phyloP scores from a whole-genome alignment of 1,284 basidiomycete species.

The Trametes polyzona region DNA sequence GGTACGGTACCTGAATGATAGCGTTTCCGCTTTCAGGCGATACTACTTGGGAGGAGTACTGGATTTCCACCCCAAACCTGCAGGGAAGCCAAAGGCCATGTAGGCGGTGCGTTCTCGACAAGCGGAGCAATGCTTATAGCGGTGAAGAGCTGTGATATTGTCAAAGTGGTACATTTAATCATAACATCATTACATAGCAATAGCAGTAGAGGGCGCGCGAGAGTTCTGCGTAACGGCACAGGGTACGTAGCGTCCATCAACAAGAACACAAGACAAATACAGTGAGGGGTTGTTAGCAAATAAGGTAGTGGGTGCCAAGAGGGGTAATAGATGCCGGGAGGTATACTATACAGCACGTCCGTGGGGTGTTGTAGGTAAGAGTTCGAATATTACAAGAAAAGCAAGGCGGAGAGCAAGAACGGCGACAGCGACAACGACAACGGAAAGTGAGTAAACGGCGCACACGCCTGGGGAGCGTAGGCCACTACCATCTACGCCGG shows the following conservation, averaged over 20 bases:
- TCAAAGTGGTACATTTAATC: slow-evolving; percentile 3
- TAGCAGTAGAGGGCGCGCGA: neutral
- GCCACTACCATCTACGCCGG: slow-evolving; percentile 17
- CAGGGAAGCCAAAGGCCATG: no score
- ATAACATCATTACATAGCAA: neutral
- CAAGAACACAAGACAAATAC: neutral
- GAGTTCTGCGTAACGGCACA: neutral
- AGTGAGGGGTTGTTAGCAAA: neutral
- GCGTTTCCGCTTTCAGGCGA: no score
- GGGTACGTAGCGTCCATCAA: neutral
- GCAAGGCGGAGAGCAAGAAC: slow-evolving; percentile 1
- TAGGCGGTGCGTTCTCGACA: no score
- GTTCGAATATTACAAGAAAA: neutral
- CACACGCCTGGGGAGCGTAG: neutral
- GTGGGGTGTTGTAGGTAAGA: neutral
- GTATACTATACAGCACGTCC: neutral
- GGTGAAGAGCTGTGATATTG: neutral
- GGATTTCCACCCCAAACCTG: no score
- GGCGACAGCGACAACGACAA: slow-evolving; percentile 7
- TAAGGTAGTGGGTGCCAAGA: neutral
- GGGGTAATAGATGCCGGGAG: neutral
- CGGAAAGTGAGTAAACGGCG: neutral
- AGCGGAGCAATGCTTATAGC: no score
- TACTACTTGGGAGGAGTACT: no score
- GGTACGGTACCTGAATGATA: neutral